Evolutionary conservation across 1,284 basidiomycete species (phyloP).

Genomic region (Ustilago sp.): DNA sequence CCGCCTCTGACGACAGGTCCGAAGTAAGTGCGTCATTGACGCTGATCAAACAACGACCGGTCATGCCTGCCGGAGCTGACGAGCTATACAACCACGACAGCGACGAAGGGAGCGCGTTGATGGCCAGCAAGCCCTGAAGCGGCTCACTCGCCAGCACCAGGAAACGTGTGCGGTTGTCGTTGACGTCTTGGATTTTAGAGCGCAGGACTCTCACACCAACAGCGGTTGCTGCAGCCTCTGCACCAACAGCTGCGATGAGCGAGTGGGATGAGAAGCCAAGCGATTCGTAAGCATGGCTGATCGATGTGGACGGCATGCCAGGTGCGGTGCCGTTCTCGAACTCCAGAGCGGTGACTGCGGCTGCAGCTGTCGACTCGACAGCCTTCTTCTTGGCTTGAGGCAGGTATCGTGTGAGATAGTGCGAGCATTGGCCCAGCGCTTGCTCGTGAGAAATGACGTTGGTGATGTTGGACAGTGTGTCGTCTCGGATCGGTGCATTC

Average conservation of each 20-base stretch:
- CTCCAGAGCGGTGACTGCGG: conserved; percentile 46
- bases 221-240: conserved; percentile 26
- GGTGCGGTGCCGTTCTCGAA: conserved; percentile 48
- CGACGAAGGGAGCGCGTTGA: conserved; percentile 27
- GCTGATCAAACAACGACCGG: conserved; percentile 30
- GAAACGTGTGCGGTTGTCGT: conserved; percentile 53
- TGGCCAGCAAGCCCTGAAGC: conserved; percentile 20
- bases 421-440: conserved; percentile 50
- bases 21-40: conserved; percentile 31
- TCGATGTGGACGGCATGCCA: conserved; percentile 25
- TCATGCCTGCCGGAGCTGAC: conserved; percentile 10
- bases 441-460: conserved; percentile 57
- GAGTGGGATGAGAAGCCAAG: conserved; percentile 44
- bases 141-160: conserved; percentile 49
- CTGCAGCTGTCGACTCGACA: conserved; percentile 49
- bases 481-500: conserved; percentile 34
- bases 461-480: conserved; percentile 52
- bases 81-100: conserved; percentile 25
- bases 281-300: conserved; percentile 35
- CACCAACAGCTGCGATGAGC: conserved; percentile 45
- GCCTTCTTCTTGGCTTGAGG: conserved; percentile 49
- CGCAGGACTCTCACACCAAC: conserved; percentile 38
- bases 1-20: conserved; percentile 26
- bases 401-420: conserved; percentile 45
- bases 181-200: conserved; percentile 43